Percentiles rank a stretch among this genome's conserved stretches.
These are phyloP conservation scores for Fonsecaea monophora DNA, from an alignment of 2,329 filamentous ascomycete genomes.

Conservation along the genomic window DNA sequence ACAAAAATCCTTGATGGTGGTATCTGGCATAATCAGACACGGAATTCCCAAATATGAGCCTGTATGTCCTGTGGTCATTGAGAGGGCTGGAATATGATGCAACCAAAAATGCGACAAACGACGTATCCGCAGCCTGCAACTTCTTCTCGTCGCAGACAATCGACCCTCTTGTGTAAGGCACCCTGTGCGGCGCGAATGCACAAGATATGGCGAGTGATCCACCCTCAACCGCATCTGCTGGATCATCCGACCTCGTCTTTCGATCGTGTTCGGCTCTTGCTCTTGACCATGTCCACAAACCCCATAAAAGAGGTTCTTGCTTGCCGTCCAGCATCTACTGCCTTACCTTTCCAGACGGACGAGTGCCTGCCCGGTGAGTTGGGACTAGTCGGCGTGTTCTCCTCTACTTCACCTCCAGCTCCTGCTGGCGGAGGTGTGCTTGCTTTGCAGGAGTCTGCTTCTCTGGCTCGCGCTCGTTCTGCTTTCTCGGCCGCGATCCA, in stretches of 20 bases:
- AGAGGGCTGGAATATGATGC: not conserved
- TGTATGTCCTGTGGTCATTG: not conserved
- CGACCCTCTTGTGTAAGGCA: not conserved
- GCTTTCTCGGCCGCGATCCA: slow-evolving; percentile 43
- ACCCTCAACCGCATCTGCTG: not conserved
- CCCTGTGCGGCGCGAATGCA: not conserved
- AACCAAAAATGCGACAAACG: not conserved
- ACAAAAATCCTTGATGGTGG: not conserved
- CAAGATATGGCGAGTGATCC: not conserved
- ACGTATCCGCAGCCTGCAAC: not conserved
- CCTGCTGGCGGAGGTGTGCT: slow-evolving; percentile 13
- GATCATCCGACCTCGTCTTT: slow-evolving; percentile 34
- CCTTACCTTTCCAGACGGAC: slow-evolving; percentile 37
- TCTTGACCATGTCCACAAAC: slow-evolving; percentile 37
- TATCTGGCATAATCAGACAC: slow-evolving; percentile 2
- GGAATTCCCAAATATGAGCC: not conserved
- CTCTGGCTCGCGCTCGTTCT: slow-evolving; percentile 29
- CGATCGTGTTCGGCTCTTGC: slow-evolving; percentile 33
- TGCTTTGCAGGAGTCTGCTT: slow-evolving; percentile 29
- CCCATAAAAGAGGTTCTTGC: slow-evolving; percentile 39
- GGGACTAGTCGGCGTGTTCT: slow-evolving; percentile 19
- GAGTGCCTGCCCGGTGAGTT: slow-evolving; percentile 25
- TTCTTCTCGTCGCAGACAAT: not conserved
- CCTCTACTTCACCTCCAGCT: slow-evolving; percentile 28
- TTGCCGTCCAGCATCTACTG: slow-evolving; percentile 39